Evolutionary conservation across 257 asterid genomes (phyloP).

Genomic region (Marsdenia floribunda): DNA sequence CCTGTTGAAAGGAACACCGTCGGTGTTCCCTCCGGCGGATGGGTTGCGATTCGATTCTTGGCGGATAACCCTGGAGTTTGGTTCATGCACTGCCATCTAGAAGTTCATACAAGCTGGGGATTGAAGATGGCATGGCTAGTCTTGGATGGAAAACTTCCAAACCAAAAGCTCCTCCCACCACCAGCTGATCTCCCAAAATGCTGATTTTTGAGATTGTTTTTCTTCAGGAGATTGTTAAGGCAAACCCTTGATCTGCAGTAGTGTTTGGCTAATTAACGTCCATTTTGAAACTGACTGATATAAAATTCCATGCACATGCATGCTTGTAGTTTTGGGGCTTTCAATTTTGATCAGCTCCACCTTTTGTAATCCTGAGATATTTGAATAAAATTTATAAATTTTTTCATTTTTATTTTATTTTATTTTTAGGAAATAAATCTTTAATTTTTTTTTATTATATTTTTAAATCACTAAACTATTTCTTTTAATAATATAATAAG

Average conservation of each 20-base stretch:
- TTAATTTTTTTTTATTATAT: no score
- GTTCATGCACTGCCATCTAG: conserved; percentile 18
- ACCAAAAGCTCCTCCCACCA: conserved; percentile 29
- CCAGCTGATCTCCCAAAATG: conserved; percentile 32
- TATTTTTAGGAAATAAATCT: no score
- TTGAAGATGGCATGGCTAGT: conserved; percentile 34
- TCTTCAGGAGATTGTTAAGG: not conserved
- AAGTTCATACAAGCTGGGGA: conserved; percentile 35
- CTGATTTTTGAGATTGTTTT: not conserved
- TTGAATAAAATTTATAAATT: not conserved
- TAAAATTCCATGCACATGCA: not conserved
- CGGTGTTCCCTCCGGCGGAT: conserved; percentile 67
- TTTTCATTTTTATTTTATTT: no score
- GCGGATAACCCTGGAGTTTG: conserved; percentile 39
- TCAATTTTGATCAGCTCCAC: not conserved
- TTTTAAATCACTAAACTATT: no score
- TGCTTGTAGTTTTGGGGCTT: not conserved
- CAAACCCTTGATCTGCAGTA: not conserved
- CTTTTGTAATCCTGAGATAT: not conserved
- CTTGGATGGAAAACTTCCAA: conserved; percentile 30
- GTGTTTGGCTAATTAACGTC: not conserved
- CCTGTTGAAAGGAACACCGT: conserved; percentile 64
- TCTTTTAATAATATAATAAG: no score
- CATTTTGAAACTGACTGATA: not conserved
- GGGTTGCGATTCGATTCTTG: conserved; percentile 60